Evolutionary conservation across 2,329 filamentous ascomycete species (phyloP).

Genomic region (Cytospora paraplurivora): DNA sequence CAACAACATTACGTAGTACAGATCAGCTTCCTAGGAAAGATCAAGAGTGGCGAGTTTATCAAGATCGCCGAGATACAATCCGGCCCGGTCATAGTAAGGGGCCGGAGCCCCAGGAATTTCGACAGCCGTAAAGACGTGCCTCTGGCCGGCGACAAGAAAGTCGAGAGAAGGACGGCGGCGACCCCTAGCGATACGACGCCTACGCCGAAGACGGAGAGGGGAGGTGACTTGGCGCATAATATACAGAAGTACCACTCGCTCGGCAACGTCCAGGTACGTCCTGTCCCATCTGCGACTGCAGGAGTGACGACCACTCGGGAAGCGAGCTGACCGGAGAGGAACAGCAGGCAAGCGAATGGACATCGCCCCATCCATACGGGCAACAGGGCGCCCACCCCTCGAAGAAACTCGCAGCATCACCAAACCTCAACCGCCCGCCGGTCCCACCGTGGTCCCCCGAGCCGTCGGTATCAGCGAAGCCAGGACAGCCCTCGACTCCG

Average conservation of each 20-base stretch:
- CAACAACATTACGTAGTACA: slow-evolving; percentile 94
- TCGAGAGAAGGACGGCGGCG: slow-evolving; percentile 47
- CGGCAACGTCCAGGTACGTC: slow-evolving; percentile 40
- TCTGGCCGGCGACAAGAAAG: slow-evolving; percentile 58
- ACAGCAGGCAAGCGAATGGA: slow-evolving; percentile 49
- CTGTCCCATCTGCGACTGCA: not conserved
- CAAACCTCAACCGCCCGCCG: slow-evolving; percentile 53
- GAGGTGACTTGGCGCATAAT: slow-evolving; percentile 33
- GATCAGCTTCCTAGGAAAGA: slow-evolving; percentile 77
- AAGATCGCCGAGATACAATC: slow-evolving; percentile 84
- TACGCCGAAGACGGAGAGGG: slow-evolving; percentile 28
- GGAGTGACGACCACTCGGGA: not conserved
- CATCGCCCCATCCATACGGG: slow-evolving; percentile 42
- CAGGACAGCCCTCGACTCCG: slow-evolving; percentile 30
- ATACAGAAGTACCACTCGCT: slow-evolving; percentile 39
- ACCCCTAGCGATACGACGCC: slow-evolving; percentile 38
- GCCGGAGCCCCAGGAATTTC: slow-evolving; percentile 90
- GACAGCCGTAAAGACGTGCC: slow-evolving; percentile 86
- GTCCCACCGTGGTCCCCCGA: slow-evolving; percentile 55
- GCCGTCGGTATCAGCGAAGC: slow-evolving; percentile 30
- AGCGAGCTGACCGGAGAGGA: slow-evolving; percentile 16
- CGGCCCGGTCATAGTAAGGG: slow-evolving; percentile 91
- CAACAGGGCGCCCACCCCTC: slow-evolving; percentile 49
- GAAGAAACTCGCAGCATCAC: slow-evolving; percentile 57
- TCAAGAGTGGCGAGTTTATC: slow-evolving; percentile 66